A percentile compares a stretch with the other conserved stretches of the same genome.
Evolutionary conservation across 306 rosid species (phyloP).

Genomic region (Gynostemma pentaphyllum): DNA sequence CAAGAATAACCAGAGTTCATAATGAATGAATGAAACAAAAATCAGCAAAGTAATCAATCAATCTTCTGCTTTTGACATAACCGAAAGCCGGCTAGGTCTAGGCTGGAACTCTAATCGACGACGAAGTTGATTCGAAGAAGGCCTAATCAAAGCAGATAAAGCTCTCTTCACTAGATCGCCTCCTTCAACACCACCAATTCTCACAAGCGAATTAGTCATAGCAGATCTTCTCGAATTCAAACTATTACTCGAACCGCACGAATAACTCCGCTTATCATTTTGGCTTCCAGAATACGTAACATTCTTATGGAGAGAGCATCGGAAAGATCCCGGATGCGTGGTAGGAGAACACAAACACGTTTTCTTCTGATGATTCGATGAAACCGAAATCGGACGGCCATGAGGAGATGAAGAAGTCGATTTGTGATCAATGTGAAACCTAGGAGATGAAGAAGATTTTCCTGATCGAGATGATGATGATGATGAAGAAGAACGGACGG

Average conservation of each 20-base stretch:
- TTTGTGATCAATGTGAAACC: conserved; percentile 56
- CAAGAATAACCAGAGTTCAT: too few species aligned
- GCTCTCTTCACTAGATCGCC: conserved; percentile 60
- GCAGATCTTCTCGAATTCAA: conserved; percentile 90
- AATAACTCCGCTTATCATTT: too few species aligned
- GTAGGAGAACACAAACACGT: conserved; percentile 90
- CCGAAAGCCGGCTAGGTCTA: conserved; percentile 73
- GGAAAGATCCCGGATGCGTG: conserved; percentile 82
- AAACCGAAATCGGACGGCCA: too few species aligned
- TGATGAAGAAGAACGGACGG: too few species aligned
- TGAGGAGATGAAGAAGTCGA: conserved; percentile 45
- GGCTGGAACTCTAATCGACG: conserved; percentile 56
- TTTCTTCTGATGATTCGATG: conserved; percentile 33
- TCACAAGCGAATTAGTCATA: conserved; percentile 85
- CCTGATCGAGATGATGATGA: too few species aligned
- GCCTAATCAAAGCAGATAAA: conserved; percentile 67
- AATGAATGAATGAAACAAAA: too few species aligned
- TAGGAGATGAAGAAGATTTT: conserved; percentile 32
- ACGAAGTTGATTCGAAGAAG: conserved; percentile 71
- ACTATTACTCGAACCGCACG: conserved; percentile 9
- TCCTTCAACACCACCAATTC: conserved; percentile 88
- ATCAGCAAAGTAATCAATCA: too few species aligned
- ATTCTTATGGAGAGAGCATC: conserved; percentile 72
- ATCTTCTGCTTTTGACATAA: conserved; percentile 48
- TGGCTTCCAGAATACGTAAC: too few species aligned